Conservation (phyloP, 2,329 filamentous ascomycete genomes). For the Grosmannia penicillata region DNA sequence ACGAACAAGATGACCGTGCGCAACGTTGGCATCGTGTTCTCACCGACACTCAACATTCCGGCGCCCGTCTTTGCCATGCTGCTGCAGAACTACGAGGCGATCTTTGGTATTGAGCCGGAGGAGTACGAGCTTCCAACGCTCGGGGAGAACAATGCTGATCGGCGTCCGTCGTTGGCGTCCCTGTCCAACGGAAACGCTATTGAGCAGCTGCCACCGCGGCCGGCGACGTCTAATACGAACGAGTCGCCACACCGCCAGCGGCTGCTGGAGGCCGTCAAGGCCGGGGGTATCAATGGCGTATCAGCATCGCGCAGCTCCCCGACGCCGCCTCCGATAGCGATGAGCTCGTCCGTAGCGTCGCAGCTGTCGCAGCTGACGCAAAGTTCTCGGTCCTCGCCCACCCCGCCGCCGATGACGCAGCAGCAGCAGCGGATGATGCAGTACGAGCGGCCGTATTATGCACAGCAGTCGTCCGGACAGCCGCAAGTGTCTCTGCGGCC, state of each 20-base stretch:
- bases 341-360: slow-evolving; percentile 3
- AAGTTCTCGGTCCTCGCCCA: slow-evolving; percentile 23
- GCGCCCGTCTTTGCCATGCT: slow-evolving; percentile 90
- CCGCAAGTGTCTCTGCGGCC: slow-evolving; percentile 20
- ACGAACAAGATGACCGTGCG: slow-evolving; percentile 97
- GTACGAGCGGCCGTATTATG: slow-evolving; percentile 29
- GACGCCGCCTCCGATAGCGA: slow-evolving; percentile 29
- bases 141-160: not conserved
- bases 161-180: slow-evolving; percentile 12
- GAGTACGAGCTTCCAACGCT: slow-evolving; percentile 42
- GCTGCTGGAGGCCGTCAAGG: slow-evolving; percentile 24
- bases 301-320: slow-evolving; percentile 26
- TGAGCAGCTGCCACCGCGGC: slow-evolving; percentile 24
- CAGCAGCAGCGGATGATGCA: slow-evolving; percentile 16
- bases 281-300: not conserved
- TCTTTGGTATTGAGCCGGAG: slow-evolving; percentile 63
- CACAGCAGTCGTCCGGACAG: slow-evolving; percentile 22
- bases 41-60: slow-evolving; percentile 90
- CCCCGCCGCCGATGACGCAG: slow-evolving; percentile 23
- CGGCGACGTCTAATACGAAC: slow-evolving; percentile 33
- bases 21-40: slow-evolving; percentile 96
- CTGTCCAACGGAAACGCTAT: slow-evolving; percentile 1
- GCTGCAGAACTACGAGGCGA: slow-evolving; percentile 73
- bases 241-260: slow-evolving; percentile 38
- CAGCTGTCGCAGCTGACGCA: slow-evolving; percentile 14